Evolutionary conservation across 2,329 filamentous ascomycete species (phyloP).

Genomic region (Colletotrichum sansevieriae): DNA sequence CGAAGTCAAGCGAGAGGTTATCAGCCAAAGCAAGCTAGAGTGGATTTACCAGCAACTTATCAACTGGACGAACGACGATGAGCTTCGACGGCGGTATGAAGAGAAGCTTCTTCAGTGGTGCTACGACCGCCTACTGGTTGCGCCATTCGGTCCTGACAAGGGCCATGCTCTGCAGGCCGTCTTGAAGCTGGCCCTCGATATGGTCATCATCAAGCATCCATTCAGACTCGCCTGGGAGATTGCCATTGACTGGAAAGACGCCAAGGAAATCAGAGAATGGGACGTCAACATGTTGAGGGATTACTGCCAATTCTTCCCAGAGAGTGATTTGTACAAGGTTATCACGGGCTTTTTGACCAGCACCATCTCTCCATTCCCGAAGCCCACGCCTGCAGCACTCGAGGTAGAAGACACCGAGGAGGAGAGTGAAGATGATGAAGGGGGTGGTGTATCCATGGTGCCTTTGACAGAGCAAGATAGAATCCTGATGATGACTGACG

Average conservation of each 20-base stretch:
- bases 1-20: slow-evolving; percentile 90
- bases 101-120: slow-evolving; percentile 89
- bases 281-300: slow-evolving; percentile 83
- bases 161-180: slow-evolving; percentile 78
- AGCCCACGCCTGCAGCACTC: slow-evolving; percentile 45
- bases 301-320: slow-evolving; percentile 87
- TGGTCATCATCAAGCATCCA: slow-evolving; percentile 96
- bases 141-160: slow-evolving; percentile 76
- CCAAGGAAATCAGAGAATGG: slow-evolving; percentile 79
- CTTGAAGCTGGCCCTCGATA: slow-evolving; percentile 83
- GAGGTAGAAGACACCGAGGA: slow-evolving; percentile 54
- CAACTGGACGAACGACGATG: slow-evolving; percentile 91
- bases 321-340: slow-evolving; percentile 84
- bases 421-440: slow-evolving; percentile 71
- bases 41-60: slow-evolving; percentile 85
- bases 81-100: slow-evolving; percentile 85
- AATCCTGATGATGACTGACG: slow-evolving; percentile 83
- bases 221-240: slow-evolving; percentile 93
- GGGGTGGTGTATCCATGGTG: slow-evolving; percentile 66
- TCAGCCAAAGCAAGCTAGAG: slow-evolving; percentile 81
- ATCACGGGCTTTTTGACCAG: slow-evolving; percentile 86
- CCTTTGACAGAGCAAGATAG: slow-evolving; percentile 82
- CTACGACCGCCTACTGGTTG: slow-evolving; percentile 80
- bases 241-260: slow-evolving; percentile 88
- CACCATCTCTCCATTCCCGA: slow-evolving; percentile 84